A percentile compares a stretch with the other conserved stretches of the same genome.
phyloP scores from a whole-genome alignment of 2,329 filamentous ascomycete species.

The Penicillium sp. region DNA sequence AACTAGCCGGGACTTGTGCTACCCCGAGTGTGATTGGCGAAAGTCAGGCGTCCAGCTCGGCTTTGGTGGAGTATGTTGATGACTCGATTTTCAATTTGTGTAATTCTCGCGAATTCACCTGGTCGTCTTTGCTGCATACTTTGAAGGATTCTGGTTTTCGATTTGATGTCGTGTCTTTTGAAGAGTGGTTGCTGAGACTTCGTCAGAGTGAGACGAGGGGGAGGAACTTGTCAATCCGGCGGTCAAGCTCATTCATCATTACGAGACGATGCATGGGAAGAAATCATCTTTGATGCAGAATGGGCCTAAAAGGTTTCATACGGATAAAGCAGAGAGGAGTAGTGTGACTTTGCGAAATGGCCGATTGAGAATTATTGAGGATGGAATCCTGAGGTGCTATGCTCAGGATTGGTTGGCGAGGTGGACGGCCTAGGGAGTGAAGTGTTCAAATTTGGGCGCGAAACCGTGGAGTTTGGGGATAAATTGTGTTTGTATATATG shows the following conservation, averaged over 20 bases:
- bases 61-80: conserved; percentile 8
- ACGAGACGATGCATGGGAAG: conserved; percentile 29
- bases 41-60: background rate
- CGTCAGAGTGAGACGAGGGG: conserved; percentile 27
- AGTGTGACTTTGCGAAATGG: conserved; percentile 32
- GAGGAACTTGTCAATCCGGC: conserved; percentile 35
- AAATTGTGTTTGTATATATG: background rate
- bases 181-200: conserved; percentile 37
- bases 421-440: conserved; percentile 19
- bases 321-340: conserved; percentile 30
- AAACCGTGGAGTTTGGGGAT: background rate
- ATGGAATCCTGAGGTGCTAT: conserved; percentile 34
- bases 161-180: conserved; percentile 37
- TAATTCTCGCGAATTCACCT: conserved; percentile 36
- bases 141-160: conserved; percentile 33
- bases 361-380: conserved; percentile 30
- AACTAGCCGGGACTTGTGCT: conserved; percentile 24
- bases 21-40: background rate
- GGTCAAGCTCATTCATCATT: conserved; percentile 34
- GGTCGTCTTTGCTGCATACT: conserved; percentile 34
- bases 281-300: background rate
- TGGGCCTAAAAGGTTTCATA: conserved; percentile 22
- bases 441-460: background rate
- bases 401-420: conserved; percentile 31
- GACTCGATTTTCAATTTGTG: conserved; percentile 34